Evolutionary conservation across 2,329 filamentous ascomycete genomes (phyloP).

Genomic region (Venturia oleaginea): DNA sequence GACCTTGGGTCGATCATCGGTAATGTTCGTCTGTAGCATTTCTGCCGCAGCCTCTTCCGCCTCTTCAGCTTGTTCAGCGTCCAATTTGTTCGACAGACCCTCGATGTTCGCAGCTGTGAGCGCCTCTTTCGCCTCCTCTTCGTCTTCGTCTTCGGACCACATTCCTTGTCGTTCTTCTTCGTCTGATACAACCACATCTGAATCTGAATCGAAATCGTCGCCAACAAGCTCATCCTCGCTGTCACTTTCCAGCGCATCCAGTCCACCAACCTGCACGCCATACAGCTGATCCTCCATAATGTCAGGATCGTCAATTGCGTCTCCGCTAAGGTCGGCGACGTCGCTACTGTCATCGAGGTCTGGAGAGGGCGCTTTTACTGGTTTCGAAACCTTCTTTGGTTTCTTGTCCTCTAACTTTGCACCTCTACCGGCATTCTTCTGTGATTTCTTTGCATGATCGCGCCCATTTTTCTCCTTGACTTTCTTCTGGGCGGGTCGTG

Average conservation of each 20-base stretch:
- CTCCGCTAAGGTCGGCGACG: conserved; percentile 21
- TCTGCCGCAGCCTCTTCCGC: conserved; percentile 78
- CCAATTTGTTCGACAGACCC: conserved; percentile 77
- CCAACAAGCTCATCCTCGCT: conserved; percentile 28
- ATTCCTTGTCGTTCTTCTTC: conserved; percentile 44
- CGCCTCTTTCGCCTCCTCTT: conserved; percentile 79
- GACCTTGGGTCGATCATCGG: conserved; percentile 61
- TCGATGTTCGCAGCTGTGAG: conserved; percentile 95
- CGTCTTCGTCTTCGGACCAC: conserved; percentile 92
- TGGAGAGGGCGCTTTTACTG: conserved; percentile 17
- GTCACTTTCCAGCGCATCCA: conserved; percentile 32
- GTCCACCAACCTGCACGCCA: conserved; percentile 27
- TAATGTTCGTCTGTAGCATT: conserved; percentile 89
- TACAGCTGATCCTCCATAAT: conserved; percentile 41
- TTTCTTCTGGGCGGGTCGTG: conserved; percentile 21
- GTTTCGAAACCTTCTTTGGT: conserved; percentile 20
- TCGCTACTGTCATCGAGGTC: conserved; percentile 23
- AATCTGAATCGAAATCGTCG: conserved; percentile 31
- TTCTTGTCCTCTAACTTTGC: conserved; percentile 24
- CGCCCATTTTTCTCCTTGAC: conserved; percentile 16
- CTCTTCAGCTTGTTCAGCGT: conserved; percentile 66
- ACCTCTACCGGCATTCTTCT: conserved; percentile 26
- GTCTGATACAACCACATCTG: conserved; percentile 53
- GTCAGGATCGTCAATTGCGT: conserved; percentile 29
- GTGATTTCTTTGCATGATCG: conserved; percentile 22